Evolutionary conservation across 2,329 filamentous ascomycete species (phyloP), one percentile per base, ranked within the genome.

Genomic region (Daldinia sp.): DNA sequence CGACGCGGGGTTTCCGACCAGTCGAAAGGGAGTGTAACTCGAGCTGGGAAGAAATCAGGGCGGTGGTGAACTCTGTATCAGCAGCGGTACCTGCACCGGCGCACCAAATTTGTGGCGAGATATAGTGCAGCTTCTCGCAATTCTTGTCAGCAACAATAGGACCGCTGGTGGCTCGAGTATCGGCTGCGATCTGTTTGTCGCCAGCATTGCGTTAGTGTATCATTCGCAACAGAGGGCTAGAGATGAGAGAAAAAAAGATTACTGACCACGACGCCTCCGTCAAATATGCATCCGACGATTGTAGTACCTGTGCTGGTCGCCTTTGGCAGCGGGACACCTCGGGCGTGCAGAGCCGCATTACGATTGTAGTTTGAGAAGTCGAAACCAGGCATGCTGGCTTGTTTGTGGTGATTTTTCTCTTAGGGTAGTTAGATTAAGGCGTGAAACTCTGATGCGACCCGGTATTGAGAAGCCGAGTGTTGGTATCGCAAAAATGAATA

Each of bases 101-200:
- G 83, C 96, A 99, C 96, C 96, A 99, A 83, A 99, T 99, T 82
- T 98, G 94, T 67, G 96, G 95, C 48, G 96, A 88, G 81, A 99
- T 99, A 87, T 97, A 99, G 86, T 99, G 96, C 73, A 99, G 90
- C 86, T 99, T 99, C 85, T 99, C 95, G 86, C 96, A 98, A 88
- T 99, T 99, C 93, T 99, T 99, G 89, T 99, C 96, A 82, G 97
- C 97, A 76, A 99, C 96, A 83, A 99, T 99, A 74, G 96, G 94
- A 39, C 96, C 96, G 73, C 93, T 97, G 53, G 96, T 99, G 72
- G 96, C 96, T 88, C 96, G 90, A 74, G 96, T 99, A 84, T 99
- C 96, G 84, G 96, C 96, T 72, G 96, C 96, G 82, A 99, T 98
- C 92, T 94, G 76, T 51, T 51, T 51, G 42, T 60, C 18, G 42